Percentiles rank a stretch among this genome's conserved stretches.
Evolutionary conservation across 768 basidiomycete genomes (phyloP).

Genomic region (Panaeolus cyanescens): DNA sequence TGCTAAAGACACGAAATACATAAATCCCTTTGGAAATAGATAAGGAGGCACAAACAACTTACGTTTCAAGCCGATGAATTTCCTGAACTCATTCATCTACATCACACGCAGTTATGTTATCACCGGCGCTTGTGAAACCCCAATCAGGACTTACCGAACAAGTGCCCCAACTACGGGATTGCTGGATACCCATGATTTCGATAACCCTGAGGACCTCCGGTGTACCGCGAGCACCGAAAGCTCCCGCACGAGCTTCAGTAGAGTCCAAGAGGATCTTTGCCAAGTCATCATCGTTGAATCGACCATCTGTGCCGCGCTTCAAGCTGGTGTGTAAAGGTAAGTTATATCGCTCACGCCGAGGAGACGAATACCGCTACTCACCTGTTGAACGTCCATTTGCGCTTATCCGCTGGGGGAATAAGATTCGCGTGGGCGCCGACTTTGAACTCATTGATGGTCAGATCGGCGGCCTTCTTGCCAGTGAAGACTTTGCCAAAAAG

Average conservation of each 20-base stretch:
- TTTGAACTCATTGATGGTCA: slow-evolving; percentile 40
- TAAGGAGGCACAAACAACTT: slow-evolving; percentile 16
- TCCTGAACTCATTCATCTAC: slow-evolving; percentile 71
- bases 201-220: slow-evolving; percentile 66
- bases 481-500: slow-evolving; percentile 47
- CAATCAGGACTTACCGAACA: slow-evolving; percentile 55
- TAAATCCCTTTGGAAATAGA: not conserved
- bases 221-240: slow-evolving; percentile 70
- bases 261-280: slow-evolving; percentile 64
- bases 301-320: slow-evolving; percentile 33
- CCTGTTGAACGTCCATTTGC: slow-evolving; percentile 59
- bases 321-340: not conserved
- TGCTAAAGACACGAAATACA: slow-evolving; percentile 36
- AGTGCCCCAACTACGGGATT: slow-evolving; percentile 67
- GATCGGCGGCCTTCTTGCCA: slow-evolving; percentile 38
- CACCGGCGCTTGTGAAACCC: slow-evolving; percentile 1
- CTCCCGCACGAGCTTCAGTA: slow-evolving; percentile 57
- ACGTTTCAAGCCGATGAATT: slow-evolving; percentile 74
- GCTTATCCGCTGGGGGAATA: slow-evolving; percentile 32
- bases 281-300: slow-evolving; percentile 65
- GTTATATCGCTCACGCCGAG: not conserved
- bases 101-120: slow-evolving; percentile 6
- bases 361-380: slow-evolving; percentile 25
- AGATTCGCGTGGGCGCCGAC: slow-evolving; percentile 28
- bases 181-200: slow-evolving; percentile 70